Base-by-base conservation (phyloP, 75 land plant species). In the Cryptomeria japonica region DNA sequence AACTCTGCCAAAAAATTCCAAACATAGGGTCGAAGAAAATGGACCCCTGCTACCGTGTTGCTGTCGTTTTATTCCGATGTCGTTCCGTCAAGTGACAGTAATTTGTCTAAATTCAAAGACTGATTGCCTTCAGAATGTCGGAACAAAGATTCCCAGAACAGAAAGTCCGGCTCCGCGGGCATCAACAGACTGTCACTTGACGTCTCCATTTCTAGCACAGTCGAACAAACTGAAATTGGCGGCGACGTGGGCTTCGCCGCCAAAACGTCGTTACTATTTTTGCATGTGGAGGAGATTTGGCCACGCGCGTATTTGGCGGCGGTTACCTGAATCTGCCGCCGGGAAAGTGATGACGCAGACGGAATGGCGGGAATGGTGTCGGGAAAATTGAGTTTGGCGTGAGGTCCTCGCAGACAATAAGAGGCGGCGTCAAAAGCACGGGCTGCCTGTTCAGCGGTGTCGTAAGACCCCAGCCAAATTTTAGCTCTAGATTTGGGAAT, bases 401-500 rank as follows among this genome's bases (percentile, higher is more conserved):
- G 16, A 51, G 16, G 2, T 51, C 55, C 55, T 51, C 55, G 13
- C 55, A 51, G 55, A 51, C 55, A 51, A 51, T 13, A 51, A 51
- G 16, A 2, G 55, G 55, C 55, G 55, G 55, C 55, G 55, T 51
- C 55, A 16, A 51, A 51, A 13, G 55, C 55, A 51, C 55, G 15
- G 0, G 55, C 55, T 13, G 55, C 55, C 16, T 12, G 15, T 13
- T 51, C 55, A 51, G 55, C 55, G 55, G 16, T 51, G 55, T 13
- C 55, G 16, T 13, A 51, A 51, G 55, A 51, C 1, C 55, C 55
- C 55, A 51, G 55, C 55, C 55, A 51, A 51, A 51, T 51, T 37
- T 90, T 86, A 12, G 46, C 47, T 85, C 87, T 79, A 64, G n/a
- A 84, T 44, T 85, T 90, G 51, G 91, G 91, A 16, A 68, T 76